A percentile compares a stretch with the other conserved stretches of the same genome.
phyloP scores from a whole-genome alignment of 306 rosid genomes.

The Casuarina glauca region DNA sequence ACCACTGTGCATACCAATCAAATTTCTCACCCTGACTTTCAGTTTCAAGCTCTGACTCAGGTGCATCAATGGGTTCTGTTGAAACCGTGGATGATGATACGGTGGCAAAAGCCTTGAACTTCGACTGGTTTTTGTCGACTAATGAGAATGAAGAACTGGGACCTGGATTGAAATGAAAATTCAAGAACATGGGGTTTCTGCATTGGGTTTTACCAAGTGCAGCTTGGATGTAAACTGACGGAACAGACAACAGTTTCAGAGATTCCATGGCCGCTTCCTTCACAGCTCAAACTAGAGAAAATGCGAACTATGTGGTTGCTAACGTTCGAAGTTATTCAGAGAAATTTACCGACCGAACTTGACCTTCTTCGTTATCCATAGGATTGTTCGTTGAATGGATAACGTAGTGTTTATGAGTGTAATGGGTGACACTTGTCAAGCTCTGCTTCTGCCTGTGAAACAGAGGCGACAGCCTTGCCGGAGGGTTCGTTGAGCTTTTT shows the following conservation, averaged over 20 bases:
- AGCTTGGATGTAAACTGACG: conserved; percentile 40
- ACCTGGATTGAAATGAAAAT: conserved; percentile 12
- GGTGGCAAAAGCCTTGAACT: conserved; percentile 50
- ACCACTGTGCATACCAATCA: conserved; percentile 52
- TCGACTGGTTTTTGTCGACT: conserved; percentile 24
- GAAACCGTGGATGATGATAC: conserved; percentile 48
- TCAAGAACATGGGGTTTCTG: conserved; percentile 34
- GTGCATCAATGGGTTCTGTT: conserved; percentile 40
- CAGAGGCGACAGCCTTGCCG: too few relatives aligned
- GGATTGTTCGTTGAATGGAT: too few relatives aligned
- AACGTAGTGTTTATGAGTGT: too few relatives aligned
- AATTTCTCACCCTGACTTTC: conserved; percentile 41
- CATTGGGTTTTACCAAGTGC: conserved; percentile 24
- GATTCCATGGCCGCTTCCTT: conserved; percentile 49
- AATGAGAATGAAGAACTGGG: conserved; percentile 30
- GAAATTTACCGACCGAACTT: too few relatives aligned
- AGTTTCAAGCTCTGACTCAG: conserved; percentile 33
- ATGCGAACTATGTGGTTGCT: not conserved
- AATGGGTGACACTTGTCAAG: too few relatives aligned
- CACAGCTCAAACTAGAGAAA: conserved; percentile 12
- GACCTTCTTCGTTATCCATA: too few relatives aligned
- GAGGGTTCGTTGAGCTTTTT: too few relatives aligned
- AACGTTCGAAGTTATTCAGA: too few relatives aligned
- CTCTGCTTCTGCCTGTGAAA: too few relatives aligned
- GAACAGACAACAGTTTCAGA: conserved; percentile 38